Evolutionary conservation across 306 rosid species (phyloP), one percentile per base, ranked within the genome.

Genomic region (Rosa persica): DNA sequence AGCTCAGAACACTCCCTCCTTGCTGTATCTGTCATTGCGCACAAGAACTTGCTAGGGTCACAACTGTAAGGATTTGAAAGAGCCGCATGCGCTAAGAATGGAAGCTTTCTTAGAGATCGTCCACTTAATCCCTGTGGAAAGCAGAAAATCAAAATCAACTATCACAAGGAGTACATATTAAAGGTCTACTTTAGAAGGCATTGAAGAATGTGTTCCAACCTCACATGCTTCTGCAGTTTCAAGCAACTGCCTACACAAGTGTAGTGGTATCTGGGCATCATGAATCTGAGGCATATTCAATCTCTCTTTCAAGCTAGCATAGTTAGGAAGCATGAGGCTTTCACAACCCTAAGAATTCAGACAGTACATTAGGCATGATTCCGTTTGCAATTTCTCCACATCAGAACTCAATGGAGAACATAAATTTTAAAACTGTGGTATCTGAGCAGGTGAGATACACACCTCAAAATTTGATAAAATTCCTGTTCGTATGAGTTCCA

Each of bases 211-310:
- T 46, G 71, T 43, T 42, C 86, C 76, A 64, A 93, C 99, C 97
- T 93, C 96, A 49, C 99, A 95, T 58, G 93, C 93, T 85, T 86
- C 96, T 27, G 99, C 98, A 61, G 96, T 82, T 87, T 89, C 94
- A 67, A 91, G 82, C 60, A 96, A 78, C 58, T 85, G 89, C 75
- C 86, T 87, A 81, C 89, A 83, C 52, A 93, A 81, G 79, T 80
- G 86, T 55, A 78, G 76, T 67, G 85, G 79, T 44, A 79, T 62
- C 15, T 83, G 78, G 76, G 81, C 68, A 66, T 86, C 93, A 12
- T 79, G 81, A 78, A 65, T 83, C 78, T 80, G 87, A 1, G 81
- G 84, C 58, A 83, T 34, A 6, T 80, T 91, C 83, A 82, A 71
- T 80, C 83, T 84, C 78, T 91, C 91, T 80, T 81, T 96, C 79